A percentile compares a stretch with the other conserved stretches of the same genome.
Conservation (phyloP, 306 rosid genomes). For the Prunus padus region DNA sequence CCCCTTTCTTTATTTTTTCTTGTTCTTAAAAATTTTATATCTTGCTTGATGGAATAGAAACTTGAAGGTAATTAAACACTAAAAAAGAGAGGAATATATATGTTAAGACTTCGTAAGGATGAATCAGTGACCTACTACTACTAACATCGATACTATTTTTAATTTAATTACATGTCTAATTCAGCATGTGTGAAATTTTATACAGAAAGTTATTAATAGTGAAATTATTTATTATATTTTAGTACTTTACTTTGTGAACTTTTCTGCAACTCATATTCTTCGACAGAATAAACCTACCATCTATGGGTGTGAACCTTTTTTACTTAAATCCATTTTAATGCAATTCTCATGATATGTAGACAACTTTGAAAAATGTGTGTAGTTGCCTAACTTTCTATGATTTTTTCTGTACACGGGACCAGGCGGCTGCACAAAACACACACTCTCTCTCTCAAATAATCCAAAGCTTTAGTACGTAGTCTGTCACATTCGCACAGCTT, state of each 20-base stretch:
- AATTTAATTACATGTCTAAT: no score
- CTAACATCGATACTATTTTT: no score
- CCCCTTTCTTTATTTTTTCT: background rate
- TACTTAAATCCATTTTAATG: background rate
- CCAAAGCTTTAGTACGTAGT: background rate
- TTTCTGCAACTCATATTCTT: no score
- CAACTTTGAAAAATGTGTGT: background rate
- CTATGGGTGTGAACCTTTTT: background rate
- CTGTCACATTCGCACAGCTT: constrained; percentile 26
- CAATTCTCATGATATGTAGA: background rate
- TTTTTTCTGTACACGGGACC: constrained; percentile 10
- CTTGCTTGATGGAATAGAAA: background rate
- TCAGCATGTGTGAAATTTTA: no score
- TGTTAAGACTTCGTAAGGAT: no score
- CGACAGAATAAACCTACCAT: background rate
- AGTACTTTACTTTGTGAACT: no score
- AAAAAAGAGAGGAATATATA: no score
- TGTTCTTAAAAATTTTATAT: background rate
- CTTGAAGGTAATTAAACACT: background rate
- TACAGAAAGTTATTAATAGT: no score
- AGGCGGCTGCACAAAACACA: constrained; percentile 38
- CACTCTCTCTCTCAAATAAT: background rate
- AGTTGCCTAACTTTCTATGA: constrained; percentile 23
- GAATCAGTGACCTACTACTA: no score
- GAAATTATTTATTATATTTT: no score